Base-by-base conservation (phyloP, 208 protist genomes). In the Acanthamoeba divionensis region DNA sequence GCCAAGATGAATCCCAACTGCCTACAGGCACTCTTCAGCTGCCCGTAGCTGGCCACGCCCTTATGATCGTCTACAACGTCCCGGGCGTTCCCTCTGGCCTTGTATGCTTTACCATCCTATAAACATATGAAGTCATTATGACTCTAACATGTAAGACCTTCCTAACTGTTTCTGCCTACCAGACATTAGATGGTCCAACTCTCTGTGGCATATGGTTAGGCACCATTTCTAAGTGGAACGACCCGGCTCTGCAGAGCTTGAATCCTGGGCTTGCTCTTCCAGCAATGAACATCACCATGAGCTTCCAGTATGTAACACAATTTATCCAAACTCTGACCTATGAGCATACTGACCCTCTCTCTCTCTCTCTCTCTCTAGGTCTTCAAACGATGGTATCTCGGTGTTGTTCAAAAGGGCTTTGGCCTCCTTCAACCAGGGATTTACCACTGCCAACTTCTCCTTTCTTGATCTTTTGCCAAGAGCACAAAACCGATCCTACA, bases 201-300 rank as follows among this genome's bases (percentile, higher is more conserved):
- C 24, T 80, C 47, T 60, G 71, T 29, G 47, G 71, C 0, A 55
- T 80, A 15, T 80, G 71, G 71, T 80, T 50, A 6, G 71, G 71
- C 44, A 80, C 52, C 71, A 80, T 80, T 50, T 44, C 71, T 26
- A 80, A 52, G n/a, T 80, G 8, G 26, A 80, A 80, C 71, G 41
- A 80, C 45, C 36, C 71, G 41, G 26, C 52, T 24, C 33, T 80
- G 18, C 13, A 12, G 5, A 8, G 6, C 13, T 50, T 80, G 24
- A 80, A 80, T 21, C 71, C 71, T 6, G 44, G 41, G 2, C 24
- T 80, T 10, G 7, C 8, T 1, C 41, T 55, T 26, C 33, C 71
- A n/a, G 44, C 21, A 44, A 9, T 29, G 62, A n/a, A 52, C 45
- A 80, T 80, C 71, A 80, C 38, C 41, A 24, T 80, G 45, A 29